These are phyloP conservation scores for Trichoderma cornu-damae DNA, from an alignment of 2,329 filamentous ascomycete genomes.

Conservation along the genomic window DNA sequence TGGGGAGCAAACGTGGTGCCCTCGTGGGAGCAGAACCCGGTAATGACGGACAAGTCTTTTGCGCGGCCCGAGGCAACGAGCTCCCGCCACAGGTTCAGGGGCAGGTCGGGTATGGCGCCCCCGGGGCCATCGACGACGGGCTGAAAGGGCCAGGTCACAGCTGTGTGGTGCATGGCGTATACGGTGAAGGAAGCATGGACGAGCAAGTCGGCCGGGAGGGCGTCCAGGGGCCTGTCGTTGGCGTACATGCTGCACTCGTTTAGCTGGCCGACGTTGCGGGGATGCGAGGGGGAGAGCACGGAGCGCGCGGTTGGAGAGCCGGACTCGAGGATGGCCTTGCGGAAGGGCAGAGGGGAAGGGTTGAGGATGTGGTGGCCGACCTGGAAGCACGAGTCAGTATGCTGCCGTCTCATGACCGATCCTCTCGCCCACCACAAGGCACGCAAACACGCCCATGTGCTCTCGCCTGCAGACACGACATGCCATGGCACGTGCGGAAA, in stretches of 20 bases:
- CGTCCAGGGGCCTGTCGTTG: conserved; percentile 31
- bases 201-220: conserved; percentile 47
- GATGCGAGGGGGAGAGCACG: conserved; percentile 49
- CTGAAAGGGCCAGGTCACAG: conserved; percentile 60
- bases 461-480: too few species aligned
- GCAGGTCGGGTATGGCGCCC: conserved; percentile 52
- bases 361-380: conserved; percentile 63
- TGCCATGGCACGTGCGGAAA: conserved; percentile 5
- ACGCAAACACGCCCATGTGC: too few species aligned
- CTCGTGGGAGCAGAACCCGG: conserved; percentile 67
- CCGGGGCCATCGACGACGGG: conserved; percentile 57
- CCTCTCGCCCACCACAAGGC: too few species aligned
- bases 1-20: conserved; percentile 59
- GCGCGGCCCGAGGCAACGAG: conserved; percentile 45
- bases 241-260: conserved; percentile 20
- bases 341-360: conserved; percentile 42
- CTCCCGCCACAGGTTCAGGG: conserved; percentile 54
- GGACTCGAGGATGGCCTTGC: conserved; percentile 53
- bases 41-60: conserved; percentile 45
- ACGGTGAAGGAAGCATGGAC: conserved; percentile 42
- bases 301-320: conserved; percentile 52
- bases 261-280: conserved; percentile 53
- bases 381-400: conserved; percentile 31
- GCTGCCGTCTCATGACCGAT: not conserved
- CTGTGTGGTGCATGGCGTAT: conserved; percentile 40